Evolutionary conservation across 2,329 filamentous ascomycete genomes (phyloP), one percentile per base, ranked within the genome.

Genomic region (Chaetomiaceae sp.): DNA sequence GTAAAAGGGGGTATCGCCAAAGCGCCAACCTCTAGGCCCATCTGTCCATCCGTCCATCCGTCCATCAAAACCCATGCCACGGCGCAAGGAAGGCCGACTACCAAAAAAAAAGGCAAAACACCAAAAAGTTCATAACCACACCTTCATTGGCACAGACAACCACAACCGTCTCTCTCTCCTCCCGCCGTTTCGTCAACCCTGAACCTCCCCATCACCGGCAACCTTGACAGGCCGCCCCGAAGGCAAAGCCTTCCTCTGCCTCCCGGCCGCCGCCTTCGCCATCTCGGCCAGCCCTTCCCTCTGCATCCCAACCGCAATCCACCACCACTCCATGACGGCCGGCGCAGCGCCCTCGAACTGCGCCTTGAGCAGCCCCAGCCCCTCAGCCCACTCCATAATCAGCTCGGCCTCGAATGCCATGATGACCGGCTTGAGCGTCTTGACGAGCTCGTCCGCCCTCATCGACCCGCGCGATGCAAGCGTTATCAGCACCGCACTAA

Each of bases 271-370:
- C 8, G 21, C 37, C 18, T 14, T n/a, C 29, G 5, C 30, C 29
- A 14, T 4, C 34, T 23, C 23, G 16, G 7, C 3, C 51, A 61
- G 23, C 38, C 55, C 52, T 43, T 64, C 60, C 54, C 52, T 63
- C 55, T 70, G 64, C 46, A 65, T 62, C n/a, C 74, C 77, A 1
- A 79, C 72, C 20, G 77, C 74, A 47, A 84, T 65, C 81, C 84
- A 87, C 85, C 85, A 88, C 84, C 82, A 86, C 65, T 86, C 82
- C 21, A 71, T 72, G 3, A 79, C 75, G 5, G 48, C 58, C 45
- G 42, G 56, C 64, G 42, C 68, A 70, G 42, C 62, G 62, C 16
- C 56, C 27, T 42, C 50, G 14, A 72, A 65, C 32, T 74, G 67
- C 47, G 69, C 66, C 52, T 69, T 67, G 8, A 85, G 62, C 1